Base-by-base conservation (phyloP, 1,284 basidiomycete genomes). In the Porogramme epimiltina region DNA sequence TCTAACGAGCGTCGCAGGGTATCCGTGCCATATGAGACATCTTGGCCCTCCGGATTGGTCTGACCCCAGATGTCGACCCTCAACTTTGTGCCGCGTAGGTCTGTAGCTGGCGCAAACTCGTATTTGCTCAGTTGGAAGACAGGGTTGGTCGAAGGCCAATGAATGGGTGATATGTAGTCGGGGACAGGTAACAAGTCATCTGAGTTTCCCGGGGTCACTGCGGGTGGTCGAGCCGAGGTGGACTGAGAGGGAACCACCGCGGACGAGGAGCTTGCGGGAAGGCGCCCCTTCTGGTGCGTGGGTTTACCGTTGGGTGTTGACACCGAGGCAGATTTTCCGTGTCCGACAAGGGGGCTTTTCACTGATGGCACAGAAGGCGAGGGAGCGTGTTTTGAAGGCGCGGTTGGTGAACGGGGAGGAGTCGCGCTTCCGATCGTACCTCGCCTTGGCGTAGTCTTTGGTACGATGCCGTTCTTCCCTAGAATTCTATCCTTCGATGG, bases 111-210 rank as follows among this genome's bases (percentile, higher is more conserved):
- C 1, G 76, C 69, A 58, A 81, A 80, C 34, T 81, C 78, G 45
- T 64, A 66, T 46, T 66, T 62, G 31, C 76, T 72, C 11, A 90
- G 67, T 6, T 72, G 52, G 60, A 91, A 93, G n/a, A 70, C 67
- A 0, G 91, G 91, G 64, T 91, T 91, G 4, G 85, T 91, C 0
- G 89, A 90, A 5, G 88, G 84, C 37, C 74, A 73, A 61, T 90
- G 87, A 44, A 87, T 75, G 0, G 79, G 72, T 2, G 91, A 92
- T 22, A 90, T 75, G 65, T 85, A 92, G 63, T 86, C 78, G 1
- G 86, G 85, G 1, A 72, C 63, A 24, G 61, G 48, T 18, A 60
- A 41, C 3, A 25, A 9, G 11, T 59, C 48, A 4, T 53, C 45
- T 10, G n/a, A 18, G 10, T 11, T 11, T 24, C 36, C 18, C 2